These are phyloP conservation scores for Aspergillus viridinutans DNA, from an alignment of 2,329 filamentous ascomycete genomes.

Conservation along the genomic window DNA sequence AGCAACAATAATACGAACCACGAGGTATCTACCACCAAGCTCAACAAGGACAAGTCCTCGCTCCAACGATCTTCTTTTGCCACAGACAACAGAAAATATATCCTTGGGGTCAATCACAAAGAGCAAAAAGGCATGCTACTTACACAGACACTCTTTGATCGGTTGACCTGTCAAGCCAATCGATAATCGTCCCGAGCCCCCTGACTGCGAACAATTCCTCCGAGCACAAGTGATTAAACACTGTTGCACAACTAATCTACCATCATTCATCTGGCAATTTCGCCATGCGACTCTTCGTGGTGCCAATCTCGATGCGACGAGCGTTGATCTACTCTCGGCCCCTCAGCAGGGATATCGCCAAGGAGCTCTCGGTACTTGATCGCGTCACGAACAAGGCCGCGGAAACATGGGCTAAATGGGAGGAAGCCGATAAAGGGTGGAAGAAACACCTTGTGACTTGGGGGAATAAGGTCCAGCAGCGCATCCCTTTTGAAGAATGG, in stretches of 20 bases:
- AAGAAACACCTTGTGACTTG: conserved; percentile 81
- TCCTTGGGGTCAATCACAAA: not conserved
- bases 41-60: not conserved
- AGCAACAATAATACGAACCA: not conserved
- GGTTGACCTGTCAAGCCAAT: conserved; percentile 15
- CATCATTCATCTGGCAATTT: not conserved
- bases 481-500: conserved; percentile 97
- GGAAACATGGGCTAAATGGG: conserved; percentile 79
- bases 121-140: conserved; percentile 20
- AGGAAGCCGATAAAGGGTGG: conserved; percentile 79
- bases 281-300: conserved; percentile 84
- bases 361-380: conserved; percentile 61
- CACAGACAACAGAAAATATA: not conserved
- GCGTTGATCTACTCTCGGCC: conserved; percentile 90
- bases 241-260: not conserved
- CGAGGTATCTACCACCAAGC: not conserved
- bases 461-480: conserved; percentile 78
- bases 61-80: not conserved
- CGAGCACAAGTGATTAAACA: conserved; percentile 5
- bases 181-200: conserved; percentile 16
- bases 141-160: conserved; percentile 12
- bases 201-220: conserved; percentile 7
- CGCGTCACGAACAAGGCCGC: conserved; percentile 67
- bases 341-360: conserved; percentile 53
- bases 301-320: conserved; percentile 86